Base-by-base conservation (phyloP, 768 basidiomycete species). In the Crassisporium funariophilum region DNA sequence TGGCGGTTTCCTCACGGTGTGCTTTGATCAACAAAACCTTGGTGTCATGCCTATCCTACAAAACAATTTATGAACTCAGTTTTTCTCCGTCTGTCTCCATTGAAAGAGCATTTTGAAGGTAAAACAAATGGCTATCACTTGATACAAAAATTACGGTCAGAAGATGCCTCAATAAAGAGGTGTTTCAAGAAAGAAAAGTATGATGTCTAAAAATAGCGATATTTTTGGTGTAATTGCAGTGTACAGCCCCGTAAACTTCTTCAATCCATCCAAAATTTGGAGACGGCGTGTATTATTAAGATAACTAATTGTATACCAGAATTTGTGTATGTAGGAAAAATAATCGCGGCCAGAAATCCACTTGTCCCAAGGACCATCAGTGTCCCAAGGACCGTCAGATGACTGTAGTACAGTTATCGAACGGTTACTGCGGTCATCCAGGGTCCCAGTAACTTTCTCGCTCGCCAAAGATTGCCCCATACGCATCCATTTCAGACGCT, bases 351-450 rank as follows among this genome's bases (percentile, higher is more conserved):
- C 34, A 27, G 10, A 38, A 44, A 10, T 13, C 13, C 4, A 17
- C 31, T 50, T 49, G 48, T 49, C 41, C 40, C 47, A 48, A 48
- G 47, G 47, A 48, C 4, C 29, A 25, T 24, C 40, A 34, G 10
- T 49, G 41, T 49, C 40, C 41, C 48, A 49, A 49, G 48, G 48
- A 49, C 8, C 13, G 24, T 21, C 35, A 49, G 3, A 25, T 25
- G 11, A 49, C 48, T 49, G 48, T 49, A 36, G n/a, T n/a, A n/a
- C n/a, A n/a, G n/a, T n/a, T n/a, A n/a, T n/a, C n/a, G n/a, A n/a
- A n/a, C n/a, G n/a, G n/a, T n/a, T n/a, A n/a, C n/a, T n/a, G n/a
- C n/a, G n/a, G n/a, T n/a, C n/a, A n/a, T n/a, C n/a, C n/a, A n/a
- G n/a, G n/a, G n/a, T n/a, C n/a, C n/a, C n/a, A n/a, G n/a, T n/a